Percentiles rank a stretch among this genome's conserved stretches.
Evolutionary conservation across 2,329 filamentous ascomycete species (phyloP).

Genomic region (Beauveria australis): DNA sequence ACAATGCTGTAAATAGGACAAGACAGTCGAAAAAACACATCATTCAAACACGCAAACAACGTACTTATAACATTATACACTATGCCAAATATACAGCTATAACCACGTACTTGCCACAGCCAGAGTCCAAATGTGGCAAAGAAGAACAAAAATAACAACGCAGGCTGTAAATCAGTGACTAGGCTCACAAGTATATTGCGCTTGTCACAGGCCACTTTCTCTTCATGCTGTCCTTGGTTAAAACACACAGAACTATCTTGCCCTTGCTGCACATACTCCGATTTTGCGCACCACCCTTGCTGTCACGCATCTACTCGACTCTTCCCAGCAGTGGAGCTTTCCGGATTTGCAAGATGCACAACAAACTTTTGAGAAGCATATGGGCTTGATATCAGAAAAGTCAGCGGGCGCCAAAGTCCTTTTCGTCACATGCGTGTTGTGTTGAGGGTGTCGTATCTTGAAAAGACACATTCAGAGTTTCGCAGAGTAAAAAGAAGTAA

Average conservation of each 20-base stretch:
- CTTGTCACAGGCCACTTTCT: background rate
- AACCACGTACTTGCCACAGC: conserved; percentile 10
- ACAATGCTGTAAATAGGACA: background rate
- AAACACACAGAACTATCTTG: background rate
- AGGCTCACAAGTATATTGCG: background rate
- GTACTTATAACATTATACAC: conserved; percentile 25
- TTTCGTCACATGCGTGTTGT: background rate
- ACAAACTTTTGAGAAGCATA: background rate
- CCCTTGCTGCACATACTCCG: background rate
- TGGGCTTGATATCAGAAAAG: background rate
- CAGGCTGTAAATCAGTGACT: background rate
- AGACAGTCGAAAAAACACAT: background rate
- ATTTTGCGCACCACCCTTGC: background rate
- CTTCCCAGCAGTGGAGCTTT: background rate
- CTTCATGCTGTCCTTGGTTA: background rate
- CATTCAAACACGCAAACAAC: background rate
- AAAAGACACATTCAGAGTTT: background rate
- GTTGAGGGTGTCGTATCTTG: background rate
- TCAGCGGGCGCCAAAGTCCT: background rate
- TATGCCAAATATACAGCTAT: conserved; percentile 27
- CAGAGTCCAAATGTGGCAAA: background rate
- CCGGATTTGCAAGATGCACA: background rate
- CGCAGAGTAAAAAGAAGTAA: background rate
- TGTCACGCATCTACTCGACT: background rate
- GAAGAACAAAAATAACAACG: background rate